phyloP scores from a whole-genome alignment of 768 basidiomycete species.

The Ramaria sp. region DNA sequence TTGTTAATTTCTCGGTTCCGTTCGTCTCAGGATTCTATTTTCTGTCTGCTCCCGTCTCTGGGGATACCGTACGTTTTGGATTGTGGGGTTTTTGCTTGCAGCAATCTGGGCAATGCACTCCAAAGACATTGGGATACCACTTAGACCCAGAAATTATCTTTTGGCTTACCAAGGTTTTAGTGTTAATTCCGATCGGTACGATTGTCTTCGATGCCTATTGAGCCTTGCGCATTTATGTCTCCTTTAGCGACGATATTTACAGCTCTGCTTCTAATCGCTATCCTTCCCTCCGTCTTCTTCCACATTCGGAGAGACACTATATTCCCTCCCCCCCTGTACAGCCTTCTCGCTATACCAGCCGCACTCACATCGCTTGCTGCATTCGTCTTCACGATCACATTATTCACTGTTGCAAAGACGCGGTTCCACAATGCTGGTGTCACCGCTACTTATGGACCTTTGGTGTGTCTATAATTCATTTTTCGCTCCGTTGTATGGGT shows the following conservation, averaged over 20 bases:
- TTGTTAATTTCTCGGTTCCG: conserved; percentile 17
- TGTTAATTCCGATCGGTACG: conserved; percentile 16
- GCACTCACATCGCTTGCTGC: conserved; percentile 14
- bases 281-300: conserved; percentile 13
- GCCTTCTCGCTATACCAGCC: conserved; percentile 13
- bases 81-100: conserved; percentile 18
- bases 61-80: conserved; percentile 16
- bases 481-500: not conserved
- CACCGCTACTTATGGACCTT: conserved; percentile 10
- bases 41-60: conserved; percentile 11
- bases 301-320: conserved; percentile 11
- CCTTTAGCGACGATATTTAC: conserved; percentile 15
- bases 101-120: conserved; percentile 10
- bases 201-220: not conserved
- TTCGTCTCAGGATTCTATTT: conserved; percentile 17
- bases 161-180: conserved; percentile 13
- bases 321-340: conserved; percentile 15
- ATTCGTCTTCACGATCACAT: conserved; percentile 13
- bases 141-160: conserved; percentile 14
- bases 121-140: conserved; percentile 14
- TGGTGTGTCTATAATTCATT: conserved; percentile 2
- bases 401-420: conserved; percentile 13
- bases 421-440: conserved; percentile 14
- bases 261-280: conserved; percentile 8
- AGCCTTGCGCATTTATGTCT: not conserved